Evolutionary conservation across 768 basidiomycete species (phyloP).

Genomic region (Obba rivulosa): DNA sequence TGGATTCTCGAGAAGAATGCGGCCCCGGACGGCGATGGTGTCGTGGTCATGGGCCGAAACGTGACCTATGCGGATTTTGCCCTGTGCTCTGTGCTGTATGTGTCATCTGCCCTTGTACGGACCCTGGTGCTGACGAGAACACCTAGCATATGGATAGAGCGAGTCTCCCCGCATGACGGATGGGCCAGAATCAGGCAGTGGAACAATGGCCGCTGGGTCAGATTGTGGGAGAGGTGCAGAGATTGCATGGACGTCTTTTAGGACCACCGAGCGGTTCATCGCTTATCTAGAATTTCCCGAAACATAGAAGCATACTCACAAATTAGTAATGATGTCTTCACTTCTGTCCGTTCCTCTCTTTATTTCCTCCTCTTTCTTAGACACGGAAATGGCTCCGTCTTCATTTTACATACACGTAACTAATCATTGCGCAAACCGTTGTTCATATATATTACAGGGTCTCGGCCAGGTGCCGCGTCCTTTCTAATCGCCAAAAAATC

Average conservation of each 20-base stretch:
- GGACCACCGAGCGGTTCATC: neutral
- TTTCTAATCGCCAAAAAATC: no score
- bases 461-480: no score
- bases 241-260: constrained; percentile 60
- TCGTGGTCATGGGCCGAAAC: constrained; percentile 60
- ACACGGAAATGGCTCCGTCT: no score
- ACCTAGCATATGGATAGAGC: constrained; percentile 58
- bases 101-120: neutral
- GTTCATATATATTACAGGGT: no score
- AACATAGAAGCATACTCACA: no score
- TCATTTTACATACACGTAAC: no score
- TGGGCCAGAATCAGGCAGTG: constrained; percentile 66
- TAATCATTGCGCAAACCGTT: no score
- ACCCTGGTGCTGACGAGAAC: neutral
- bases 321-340: no score
- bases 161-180: constrained; percentile 66
- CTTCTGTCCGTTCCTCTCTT: no score
- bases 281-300: no score
- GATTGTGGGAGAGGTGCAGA: constrained; percentile 55
- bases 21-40: constrained; percentile 53
- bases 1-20: constrained; percentile 62
- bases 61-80: constrained; percentile 73
- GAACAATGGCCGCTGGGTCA: constrained; percentile 65
- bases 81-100: constrained; percentile 54
- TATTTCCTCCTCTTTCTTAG: no score